phyloP scores from a whole-genome alignment of 202 grass and related monocot species.

The Zoysia matrella region DNA sequence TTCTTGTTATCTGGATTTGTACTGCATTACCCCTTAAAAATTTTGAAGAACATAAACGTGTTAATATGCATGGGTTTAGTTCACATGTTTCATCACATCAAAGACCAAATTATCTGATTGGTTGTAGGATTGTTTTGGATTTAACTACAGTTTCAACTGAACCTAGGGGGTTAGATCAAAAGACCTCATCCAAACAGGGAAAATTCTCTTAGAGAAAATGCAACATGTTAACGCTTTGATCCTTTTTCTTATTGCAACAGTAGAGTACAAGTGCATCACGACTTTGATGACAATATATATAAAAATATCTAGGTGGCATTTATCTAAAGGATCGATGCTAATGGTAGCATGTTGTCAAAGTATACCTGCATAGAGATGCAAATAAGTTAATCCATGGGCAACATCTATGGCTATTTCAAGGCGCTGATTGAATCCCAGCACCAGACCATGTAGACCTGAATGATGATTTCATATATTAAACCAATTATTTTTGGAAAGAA shows the following conservation, averaged over 20 bases:
- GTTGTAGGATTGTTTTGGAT: background rate
- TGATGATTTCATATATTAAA: constrained; percentile 43
- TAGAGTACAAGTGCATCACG: background rate
- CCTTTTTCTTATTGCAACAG: constrained; percentile 12
- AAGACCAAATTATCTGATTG: no score
- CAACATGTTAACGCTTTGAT: background rate
- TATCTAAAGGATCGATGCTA: constrained; percentile 6
- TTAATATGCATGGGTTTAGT: constrained; percentile 3
- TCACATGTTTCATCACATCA: constrained; percentile 9
- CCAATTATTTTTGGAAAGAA: background rate
- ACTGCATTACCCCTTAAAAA: constrained; percentile 13
- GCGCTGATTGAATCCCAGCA: constrained; percentile 83
- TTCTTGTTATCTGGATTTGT: background rate
- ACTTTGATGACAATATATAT: constrained; percentile 5
- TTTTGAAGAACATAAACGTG: constrained; percentile 9
- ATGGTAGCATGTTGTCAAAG: constrained; percentile 39
- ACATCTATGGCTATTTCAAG: constrained; percentile 98
- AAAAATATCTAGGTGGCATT: background rate
- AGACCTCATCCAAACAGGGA: background rate
- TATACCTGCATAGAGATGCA: constrained; percentile 96
- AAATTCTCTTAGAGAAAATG: background rate
- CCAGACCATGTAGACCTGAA: background rate
- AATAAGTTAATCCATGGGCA: constrained; percentile 98
- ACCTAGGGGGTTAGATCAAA: background rate
- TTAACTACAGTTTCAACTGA: background rate